phyloP scores from a whole-genome alignment of 1,139 yeast species.

The Geotrichum carabidarum region DNA sequence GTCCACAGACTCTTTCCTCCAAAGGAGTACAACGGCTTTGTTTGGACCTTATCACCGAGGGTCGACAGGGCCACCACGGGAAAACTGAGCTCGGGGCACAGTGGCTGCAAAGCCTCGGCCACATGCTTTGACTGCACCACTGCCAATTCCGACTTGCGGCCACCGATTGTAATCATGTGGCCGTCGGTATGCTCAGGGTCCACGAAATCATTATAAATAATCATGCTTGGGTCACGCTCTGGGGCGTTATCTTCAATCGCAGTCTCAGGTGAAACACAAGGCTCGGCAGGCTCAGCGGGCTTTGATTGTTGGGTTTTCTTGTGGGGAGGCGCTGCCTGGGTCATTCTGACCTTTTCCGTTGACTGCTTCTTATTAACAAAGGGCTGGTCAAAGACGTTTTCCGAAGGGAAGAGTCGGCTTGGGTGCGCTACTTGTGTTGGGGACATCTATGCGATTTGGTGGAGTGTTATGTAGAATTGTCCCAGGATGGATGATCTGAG shows the following conservation, averaged over 20 bases:
- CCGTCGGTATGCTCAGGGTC: constrained; percentile 12
- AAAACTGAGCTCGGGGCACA: constrained; percentile 53
- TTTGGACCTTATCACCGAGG: constrained; percentile 82
- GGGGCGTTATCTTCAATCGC: constrained; percentile 8
- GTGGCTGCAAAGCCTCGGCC: constrained; percentile 51
- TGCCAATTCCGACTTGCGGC: constrained; percentile 83
- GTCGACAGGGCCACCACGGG: constrained; percentile 77
- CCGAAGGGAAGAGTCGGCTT: constrained; percentile 1
- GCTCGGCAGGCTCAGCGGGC: background rate
- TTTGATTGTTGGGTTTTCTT: background rate
- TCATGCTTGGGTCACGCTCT: constrained; percentile 20
- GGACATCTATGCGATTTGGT: constrained; percentile 1
- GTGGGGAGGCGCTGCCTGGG: background rate
- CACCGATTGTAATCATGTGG: constrained; percentile 52
- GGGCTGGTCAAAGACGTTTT: constrained; percentile 5
- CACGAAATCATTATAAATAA: constrained; percentile 16
- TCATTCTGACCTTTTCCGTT: background rate
- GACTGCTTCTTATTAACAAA: background rate
- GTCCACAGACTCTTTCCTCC: constrained; percentile 98
- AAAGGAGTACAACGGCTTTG: constrained; percentile 82
- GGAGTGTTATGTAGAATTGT: no score
- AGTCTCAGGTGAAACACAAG: background rate
- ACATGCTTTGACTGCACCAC: constrained; percentile 80
- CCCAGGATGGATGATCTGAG: no score
- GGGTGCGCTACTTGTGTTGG: constrained; percentile 12